These are phyloP conservation scores for Mallotus repandus DNA, from an alignment of 441 rosid species.

Conservation along the genomic window DNA sequence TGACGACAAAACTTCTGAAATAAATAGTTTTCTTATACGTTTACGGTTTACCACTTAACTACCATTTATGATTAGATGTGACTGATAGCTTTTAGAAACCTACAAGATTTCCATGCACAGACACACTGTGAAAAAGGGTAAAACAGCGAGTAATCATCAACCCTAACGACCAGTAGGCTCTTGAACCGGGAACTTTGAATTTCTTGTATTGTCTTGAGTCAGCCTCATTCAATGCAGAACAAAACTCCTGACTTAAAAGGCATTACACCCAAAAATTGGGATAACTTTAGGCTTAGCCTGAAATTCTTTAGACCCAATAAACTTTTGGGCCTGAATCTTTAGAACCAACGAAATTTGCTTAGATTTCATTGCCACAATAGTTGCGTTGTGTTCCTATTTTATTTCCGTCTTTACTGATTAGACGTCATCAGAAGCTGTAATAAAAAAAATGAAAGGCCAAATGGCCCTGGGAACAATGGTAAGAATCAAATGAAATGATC, in stretches of 20 bases:
- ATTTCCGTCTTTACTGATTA: too few relatives aligned
- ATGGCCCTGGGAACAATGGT: neutral
- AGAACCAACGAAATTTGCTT: neutral
- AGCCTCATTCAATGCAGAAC: neutral
- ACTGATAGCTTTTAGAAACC: neutral
- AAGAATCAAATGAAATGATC: neutral
- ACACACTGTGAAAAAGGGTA: neutral
- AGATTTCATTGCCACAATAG: too few relatives aligned
- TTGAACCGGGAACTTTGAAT: neutral
- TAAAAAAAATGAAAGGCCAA: neutral
- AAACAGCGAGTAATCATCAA: neutral
- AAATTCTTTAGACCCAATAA: neutral
- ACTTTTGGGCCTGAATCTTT: neutral
- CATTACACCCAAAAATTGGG: neutral
- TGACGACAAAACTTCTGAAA: neutral
- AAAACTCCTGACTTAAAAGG: neutral
- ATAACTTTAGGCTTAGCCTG: neutral
- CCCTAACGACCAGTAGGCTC: neutral
- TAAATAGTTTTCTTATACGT: neutral
- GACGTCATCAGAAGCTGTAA: too few relatives aligned
- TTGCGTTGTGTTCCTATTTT: too few relatives aligned
- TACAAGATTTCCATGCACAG: neutral
- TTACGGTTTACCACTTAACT: neutral
- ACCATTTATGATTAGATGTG: neutral
- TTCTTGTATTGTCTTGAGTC: neutral